A percentile compares a stretch with the other conserved stretches of the same genome.
Evolutionary conservation across 2,329 filamentous ascomycete genomes (phyloP).

Genomic region (Fusarium sp.): DNA sequence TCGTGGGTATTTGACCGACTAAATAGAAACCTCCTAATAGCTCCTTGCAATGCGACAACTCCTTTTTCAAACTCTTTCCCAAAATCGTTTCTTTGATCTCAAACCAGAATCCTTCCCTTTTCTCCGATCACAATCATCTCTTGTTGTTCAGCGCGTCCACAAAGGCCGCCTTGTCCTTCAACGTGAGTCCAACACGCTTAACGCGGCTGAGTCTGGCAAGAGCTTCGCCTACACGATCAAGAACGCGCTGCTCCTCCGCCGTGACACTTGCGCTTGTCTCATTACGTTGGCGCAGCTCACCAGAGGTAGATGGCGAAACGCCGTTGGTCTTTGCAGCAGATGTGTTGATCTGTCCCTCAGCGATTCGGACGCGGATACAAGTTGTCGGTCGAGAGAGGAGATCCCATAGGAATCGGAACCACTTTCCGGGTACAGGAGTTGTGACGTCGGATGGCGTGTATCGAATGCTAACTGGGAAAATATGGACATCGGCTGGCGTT

Average conservation of each 20-base stretch:
- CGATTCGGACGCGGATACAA: constrained; percentile 90
- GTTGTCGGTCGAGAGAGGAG: constrained; percentile 87
- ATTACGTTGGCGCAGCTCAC: constrained; percentile 47
- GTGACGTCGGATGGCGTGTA: constrained; percentile 92
- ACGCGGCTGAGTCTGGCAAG: constrained; percentile 88
- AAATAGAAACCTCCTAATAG: constrained; percentile 31
- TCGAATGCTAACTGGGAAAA: constrained; percentile 90
- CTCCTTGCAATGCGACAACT: constrained; percentile 44
- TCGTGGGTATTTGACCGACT: constrained; percentile 24
- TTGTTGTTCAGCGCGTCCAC: constrained; percentile 71
- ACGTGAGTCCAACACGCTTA: constrained; percentile 86
- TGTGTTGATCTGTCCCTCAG: constrained; percentile 74
- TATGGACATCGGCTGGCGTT: constrained; percentile 73
- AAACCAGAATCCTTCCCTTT: constrained; percentile 1
- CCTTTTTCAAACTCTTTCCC: constrained; percentile 5
- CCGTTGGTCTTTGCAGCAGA: constrained; percentile 54
- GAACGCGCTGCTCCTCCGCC: constrained; percentile 72
- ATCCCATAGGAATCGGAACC: constrained; percentile 83
- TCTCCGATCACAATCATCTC: constrained; percentile 31
- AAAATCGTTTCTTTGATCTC: background rate
- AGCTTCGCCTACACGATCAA: constrained; percentile 86
- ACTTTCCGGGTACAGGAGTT: constrained; percentile 84
- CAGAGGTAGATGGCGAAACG: constrained; percentile 44
- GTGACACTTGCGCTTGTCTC: constrained; percentile 53
- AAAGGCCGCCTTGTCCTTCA: constrained; percentile 86